A percentile compares a stretch with the other conserved stretches of the same genome.
phyloP scores from a whole-genome alignment of 257 asterid genomes.

The Scutellaria baicalensis region DNA sequence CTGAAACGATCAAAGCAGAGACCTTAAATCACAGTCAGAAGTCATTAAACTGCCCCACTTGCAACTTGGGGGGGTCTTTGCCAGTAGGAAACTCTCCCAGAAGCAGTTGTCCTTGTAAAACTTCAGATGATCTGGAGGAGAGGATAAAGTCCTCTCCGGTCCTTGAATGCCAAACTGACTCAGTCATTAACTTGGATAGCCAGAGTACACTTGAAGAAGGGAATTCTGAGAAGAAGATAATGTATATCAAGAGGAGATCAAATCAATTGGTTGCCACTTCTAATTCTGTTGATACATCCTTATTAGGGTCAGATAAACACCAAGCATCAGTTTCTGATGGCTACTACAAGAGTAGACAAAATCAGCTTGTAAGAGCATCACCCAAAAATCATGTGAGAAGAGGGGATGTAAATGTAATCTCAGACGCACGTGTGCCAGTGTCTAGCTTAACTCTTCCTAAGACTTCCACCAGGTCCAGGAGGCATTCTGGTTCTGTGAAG shows the following conservation, averaged over 20 bases:
- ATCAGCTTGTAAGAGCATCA: slow-evolving; percentile 78
- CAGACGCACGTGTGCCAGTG: slow-evolving; percentile 21
- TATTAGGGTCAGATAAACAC: slow-evolving; percentile 25
- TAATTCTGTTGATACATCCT: slow-evolving; percentile 24
- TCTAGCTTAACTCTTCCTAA: slow-evolving; percentile 25
- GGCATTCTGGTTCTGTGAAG: slow-evolving; percentile 45
- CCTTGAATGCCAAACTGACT: slow-evolving; percentile 33
- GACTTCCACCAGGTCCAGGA: slow-evolving; percentile 23
- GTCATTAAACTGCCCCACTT: slow-evolving; percentile 20
- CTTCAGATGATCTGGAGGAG: slow-evolving; percentile 28
- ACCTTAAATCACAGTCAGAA: slow-evolving; percentile 18
- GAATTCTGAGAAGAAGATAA: slow-evolving; percentile 37
- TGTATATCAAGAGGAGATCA: slow-evolving; percentile 61
- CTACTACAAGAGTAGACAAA: slow-evolving; percentile 72
- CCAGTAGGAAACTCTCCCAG: slow-evolving; percentile 25
- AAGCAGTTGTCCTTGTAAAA: slow-evolving; percentile 17
- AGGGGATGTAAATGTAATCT: slow-evolving; percentile 26
- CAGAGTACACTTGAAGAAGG: slow-evolving; percentile 35
- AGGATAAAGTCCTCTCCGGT: slow-evolving; percentile 21
- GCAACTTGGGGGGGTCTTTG: slow-evolving; percentile 23
- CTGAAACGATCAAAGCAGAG: slow-evolving; percentile 32
- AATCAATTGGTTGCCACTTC: slow-evolving; percentile 83
- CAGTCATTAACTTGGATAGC: slow-evolving; percentile 34
- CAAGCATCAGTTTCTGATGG: slow-evolving; percentile 48
- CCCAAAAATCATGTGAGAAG: slow-evolving; percentile 32